A percentile compares a stretch with the other conserved stretches of the same genome.
Evolutionary conservation across 2,329 filamentous ascomycete species (phyloP).

Genomic region (Paecilomyces variotii): DNA sequence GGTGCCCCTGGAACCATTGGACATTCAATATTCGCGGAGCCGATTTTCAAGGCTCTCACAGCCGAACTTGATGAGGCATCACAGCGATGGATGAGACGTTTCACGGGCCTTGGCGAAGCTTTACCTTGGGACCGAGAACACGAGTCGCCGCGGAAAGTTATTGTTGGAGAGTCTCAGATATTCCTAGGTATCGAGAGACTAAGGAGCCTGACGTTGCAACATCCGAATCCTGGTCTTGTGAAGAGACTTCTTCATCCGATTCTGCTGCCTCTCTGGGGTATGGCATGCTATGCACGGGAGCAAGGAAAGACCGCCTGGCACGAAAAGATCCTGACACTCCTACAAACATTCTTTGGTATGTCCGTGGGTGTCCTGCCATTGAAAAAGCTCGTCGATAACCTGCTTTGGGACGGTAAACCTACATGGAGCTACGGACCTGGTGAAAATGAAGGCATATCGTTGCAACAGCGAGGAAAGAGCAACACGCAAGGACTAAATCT

Average conservation of each 20-base stretch:
- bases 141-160: constrained; percentile 4
- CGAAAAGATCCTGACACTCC: constrained; percentile 21
- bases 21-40: constrained; percentile 34
- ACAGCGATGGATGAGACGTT: constrained; percentile 19
- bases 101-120: constrained; percentile 10
- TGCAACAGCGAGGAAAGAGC: constrained; percentile 17
- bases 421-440: constrained; percentile 27
- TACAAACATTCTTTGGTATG: constrained; percentile 35
- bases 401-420: constrained; percentile 34
- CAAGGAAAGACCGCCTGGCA: constrained; percentile 17
- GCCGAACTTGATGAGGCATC: constrained; percentile 20
- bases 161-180: constrained; percentile 22
- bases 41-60: constrained; percentile 30
- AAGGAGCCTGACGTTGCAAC: constrained; percentile 28
- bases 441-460: constrained; percentile 13
- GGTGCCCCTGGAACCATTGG: constrained; percentile 34
- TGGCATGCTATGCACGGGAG: constrained; percentile 30
- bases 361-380: constrained; percentile 28
- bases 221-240: constrained; percentile 36
- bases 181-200: constrained; percentile 27
- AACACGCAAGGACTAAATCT: constrained; percentile 16
- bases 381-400: constrained; percentile 31
- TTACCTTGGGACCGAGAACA: background rate
- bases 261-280: constrained; percentile 34
- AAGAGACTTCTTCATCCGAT: constrained; percentile 33